Conservation (phyloP, 805 yeast species). For the Schwanniomyces sp. region DNA sequence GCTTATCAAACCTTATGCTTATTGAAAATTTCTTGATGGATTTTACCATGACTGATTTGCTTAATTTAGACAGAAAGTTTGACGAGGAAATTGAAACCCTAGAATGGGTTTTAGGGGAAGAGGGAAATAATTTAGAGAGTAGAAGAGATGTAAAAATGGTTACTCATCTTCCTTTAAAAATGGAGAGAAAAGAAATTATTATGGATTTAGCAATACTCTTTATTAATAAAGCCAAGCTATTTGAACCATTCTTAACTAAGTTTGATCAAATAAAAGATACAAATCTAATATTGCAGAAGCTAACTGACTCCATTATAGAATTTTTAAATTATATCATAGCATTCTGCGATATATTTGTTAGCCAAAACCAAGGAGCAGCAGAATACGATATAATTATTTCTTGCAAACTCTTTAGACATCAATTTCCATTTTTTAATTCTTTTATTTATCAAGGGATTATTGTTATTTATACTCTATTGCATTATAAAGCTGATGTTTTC, state of each 20-base stretch:
- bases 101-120: constrained; percentile 22
- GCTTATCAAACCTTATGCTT: constrained; percentile 48
- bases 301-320: constrained; percentile 36
- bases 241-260: constrained; percentile 49
- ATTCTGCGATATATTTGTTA: constrained; percentile 20
- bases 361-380: constrained; percentile 8
- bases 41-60: constrained; percentile 40
- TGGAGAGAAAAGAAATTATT: constrained; percentile 34
- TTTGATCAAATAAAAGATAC: constrained; percentile 21
- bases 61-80: constrained; percentile 40
- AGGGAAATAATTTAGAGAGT: constrained; percentile 5
- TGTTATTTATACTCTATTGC: constrained; percentile 49
- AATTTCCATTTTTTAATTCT: constrained; percentile 48
- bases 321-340: constrained; percentile 36
- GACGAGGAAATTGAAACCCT: constrained; percentile 39
- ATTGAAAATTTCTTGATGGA: constrained; percentile 52
- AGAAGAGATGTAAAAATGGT: constrained; percentile 5
- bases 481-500: constrained; percentile 32
- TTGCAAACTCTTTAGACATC: constrained; percentile 36
- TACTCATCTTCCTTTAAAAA: constrained; percentile 16
- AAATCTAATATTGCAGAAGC: constrained; percentile 32
- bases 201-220: constrained; percentile 48
- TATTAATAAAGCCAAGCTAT: constrained; percentile 50
- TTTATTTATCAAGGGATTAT: constrained; percentile 53
- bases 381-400: constrained; percentile 13